Evolutionary conservation across 2,329 filamentous ascomycete genomes (phyloP).

Genomic region (Aspergillus sp.): DNA sequence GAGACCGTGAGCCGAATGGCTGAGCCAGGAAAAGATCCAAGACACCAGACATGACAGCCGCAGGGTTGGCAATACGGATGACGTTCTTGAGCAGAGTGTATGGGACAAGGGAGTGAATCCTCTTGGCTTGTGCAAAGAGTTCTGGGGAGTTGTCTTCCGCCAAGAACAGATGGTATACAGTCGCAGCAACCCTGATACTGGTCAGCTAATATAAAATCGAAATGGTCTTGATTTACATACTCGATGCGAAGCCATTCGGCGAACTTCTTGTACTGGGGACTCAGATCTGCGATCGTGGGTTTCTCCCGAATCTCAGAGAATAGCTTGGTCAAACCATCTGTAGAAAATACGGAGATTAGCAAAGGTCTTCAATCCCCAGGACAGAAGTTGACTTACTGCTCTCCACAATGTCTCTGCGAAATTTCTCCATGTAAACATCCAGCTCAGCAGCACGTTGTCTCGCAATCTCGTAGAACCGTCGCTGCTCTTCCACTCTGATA

Average conservation of each 20-base stretch:
- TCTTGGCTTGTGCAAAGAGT: constrained; percentile 86
- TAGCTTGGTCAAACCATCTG: constrained; percentile 79
- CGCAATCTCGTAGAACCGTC: constrained; percentile 92
- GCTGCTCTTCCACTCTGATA: constrained; percentile 86
- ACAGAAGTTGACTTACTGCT: constrained; percentile 53
- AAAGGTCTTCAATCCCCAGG: constrained; percentile 16
- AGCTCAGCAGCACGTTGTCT: constrained; percentile 83
- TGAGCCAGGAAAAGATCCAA: constrained; percentile 94
- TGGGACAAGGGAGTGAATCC: constrained; percentile 90
- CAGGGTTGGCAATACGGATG: constrained; percentile 92
- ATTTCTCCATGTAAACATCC: constrained; percentile 94
- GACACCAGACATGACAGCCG: constrained; percentile 92
- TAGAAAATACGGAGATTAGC: background rate
- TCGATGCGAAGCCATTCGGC: constrained; percentile 98
- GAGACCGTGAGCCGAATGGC: constrained; percentile 81
- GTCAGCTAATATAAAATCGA: constrained; percentile 6
- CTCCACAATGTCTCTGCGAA: constrained; percentile 63
- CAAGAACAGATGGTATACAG: constrained; percentile 93
- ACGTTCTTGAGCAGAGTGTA: constrained; percentile 95
- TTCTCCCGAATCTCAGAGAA: constrained; percentile 93
- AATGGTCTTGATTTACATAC: constrained; percentile 24
- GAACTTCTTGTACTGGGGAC: constrained; percentile 95
- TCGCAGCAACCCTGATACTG: constrained; percentile 67
- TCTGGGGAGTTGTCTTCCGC: constrained; percentile 98
- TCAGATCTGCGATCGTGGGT: constrained; percentile 78